Conservation (phyloP, 2,329 filamentous ascomycete species). For the Pseudopyricularia cyperi region DNA sequence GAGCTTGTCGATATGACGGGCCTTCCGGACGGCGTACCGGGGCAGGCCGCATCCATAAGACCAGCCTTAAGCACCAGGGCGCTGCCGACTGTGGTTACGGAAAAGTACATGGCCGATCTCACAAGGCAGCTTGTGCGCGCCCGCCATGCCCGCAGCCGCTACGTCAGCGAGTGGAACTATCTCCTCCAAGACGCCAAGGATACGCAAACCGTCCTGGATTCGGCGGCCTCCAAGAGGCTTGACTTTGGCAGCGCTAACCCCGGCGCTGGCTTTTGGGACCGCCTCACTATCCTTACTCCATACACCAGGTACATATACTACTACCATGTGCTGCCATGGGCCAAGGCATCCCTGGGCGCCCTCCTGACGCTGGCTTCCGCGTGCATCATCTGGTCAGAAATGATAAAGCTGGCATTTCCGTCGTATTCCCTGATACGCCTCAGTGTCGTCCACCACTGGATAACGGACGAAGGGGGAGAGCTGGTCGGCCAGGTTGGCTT, state of each 20-base stretch:
- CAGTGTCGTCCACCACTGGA: conserved; percentile 63
- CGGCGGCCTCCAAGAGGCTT: conserved; percentile 65
- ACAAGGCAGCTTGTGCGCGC: conserved; percentile 72
- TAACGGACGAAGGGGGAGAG: conserved; percentile 53
- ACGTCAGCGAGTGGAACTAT: conserved; percentile 73
- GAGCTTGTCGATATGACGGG: conserved; percentile 71
- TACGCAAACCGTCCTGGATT: conserved; percentile 73
- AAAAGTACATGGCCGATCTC: conserved; percentile 83
- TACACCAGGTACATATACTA: conserved; percentile 71
- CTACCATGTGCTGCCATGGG: conserved; percentile 57
- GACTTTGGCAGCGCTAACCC: conserved; percentile 54
- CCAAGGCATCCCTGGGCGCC: conserved; percentile 50
- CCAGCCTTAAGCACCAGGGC: conserved; percentile 16
- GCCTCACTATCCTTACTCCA: conserved; percentile 55
- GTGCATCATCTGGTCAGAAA: conserved; percentile 85
- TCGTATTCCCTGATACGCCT: conserved; percentile 57
- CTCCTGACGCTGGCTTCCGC: conserved; percentile 63
- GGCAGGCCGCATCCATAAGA: conserved; percentile 27
- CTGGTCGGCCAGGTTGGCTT: conserved; percentile 76
- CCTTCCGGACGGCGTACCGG: conserved; percentile 47
- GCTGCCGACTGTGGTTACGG: conserved; percentile 75
- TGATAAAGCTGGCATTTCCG: conserved; percentile 71
- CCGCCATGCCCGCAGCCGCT: conserved; percentile 70
- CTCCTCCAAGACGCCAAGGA: conserved; percentile 62
- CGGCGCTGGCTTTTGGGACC: conserved; percentile 38